Conservation (phyloP, 108 stramenopile genomes). For the Ochromonas danica region DNA sequence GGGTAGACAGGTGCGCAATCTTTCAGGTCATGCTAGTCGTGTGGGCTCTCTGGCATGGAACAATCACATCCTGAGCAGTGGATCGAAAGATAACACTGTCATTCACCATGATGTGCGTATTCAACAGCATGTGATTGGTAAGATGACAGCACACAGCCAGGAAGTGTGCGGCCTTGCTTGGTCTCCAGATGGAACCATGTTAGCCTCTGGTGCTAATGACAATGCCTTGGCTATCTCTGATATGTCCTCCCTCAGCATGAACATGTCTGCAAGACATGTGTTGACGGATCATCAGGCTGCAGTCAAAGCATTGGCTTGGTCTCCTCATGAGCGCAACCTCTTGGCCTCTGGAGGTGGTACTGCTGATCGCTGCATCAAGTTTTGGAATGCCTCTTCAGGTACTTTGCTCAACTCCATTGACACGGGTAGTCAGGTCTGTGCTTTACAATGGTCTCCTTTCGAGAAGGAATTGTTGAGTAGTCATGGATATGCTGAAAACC, state of each 20-base stretch:
- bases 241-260: conserved; percentile 52
- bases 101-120: conserved; percentile 91
- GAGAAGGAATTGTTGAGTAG: conserved; percentile 94
- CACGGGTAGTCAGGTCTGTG: conserved; percentile 86
- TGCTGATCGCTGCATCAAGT: conserved; percentile 96
- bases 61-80: conserved; percentile 72
- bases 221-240: conserved; percentile 97
- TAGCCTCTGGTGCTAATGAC: conserved; percentile 97
- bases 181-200: conserved; percentile 84
- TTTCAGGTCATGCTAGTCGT: conserved; percentile 84
- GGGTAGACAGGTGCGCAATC: conserved; percentile 67
- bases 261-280: conserved; percentile 58
- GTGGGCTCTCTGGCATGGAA: conserved; percentile 94
- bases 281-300: conserved; percentile 92
- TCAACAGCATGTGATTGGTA: conserved; percentile 74
- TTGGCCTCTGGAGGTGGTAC: conserved; percentile 97
- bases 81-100: conserved; percentile 83
- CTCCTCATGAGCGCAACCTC: conserved; percentile 87
- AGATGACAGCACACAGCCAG: conserved; percentile 72
- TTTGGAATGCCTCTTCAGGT: conserved; percentile 96
- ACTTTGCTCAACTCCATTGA: conserved; percentile 88
- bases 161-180: conserved; percentile 96
- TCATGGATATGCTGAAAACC: conserved; percentile 95
- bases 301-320: conserved; percentile 98
- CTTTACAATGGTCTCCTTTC: conserved; percentile 86